A percentile compares a stretch with the other conserved stretches of the same genome.
Conservation (phyloP, 2,329 filamentous ascomycete species). For the Graphilbum ipis-grandicollis region DNA sequence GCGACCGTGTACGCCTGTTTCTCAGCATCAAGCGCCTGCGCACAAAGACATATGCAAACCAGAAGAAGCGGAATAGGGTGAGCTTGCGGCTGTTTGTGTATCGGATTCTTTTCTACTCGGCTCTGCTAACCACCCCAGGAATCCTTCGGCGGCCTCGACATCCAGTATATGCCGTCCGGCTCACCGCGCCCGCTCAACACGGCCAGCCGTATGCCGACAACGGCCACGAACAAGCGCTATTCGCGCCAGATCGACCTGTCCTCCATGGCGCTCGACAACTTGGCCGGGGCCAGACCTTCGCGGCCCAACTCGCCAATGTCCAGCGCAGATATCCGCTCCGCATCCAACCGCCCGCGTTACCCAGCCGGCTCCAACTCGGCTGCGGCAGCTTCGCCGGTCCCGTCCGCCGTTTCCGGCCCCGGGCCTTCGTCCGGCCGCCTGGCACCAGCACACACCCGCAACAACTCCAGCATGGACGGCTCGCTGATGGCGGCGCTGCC, state of each 20-base stretch:
- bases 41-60: slow-evolving; percentile 57
- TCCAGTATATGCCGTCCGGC: slow-evolving; percentile 40
- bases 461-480: slow-evolving; percentile 70
- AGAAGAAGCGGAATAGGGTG: slow-evolving; percentile 74
- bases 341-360: slow-evolving; percentile 36
- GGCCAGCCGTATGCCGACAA: slow-evolving; percentile 24
- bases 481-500: slow-evolving; percentile 76
- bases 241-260: slow-evolving; percentile 40
- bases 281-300: slow-evolving; percentile 37
- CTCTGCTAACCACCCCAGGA: slow-evolving; percentile 33
- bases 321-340: slow-evolving; percentile 18
- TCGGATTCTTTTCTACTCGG: neutral
- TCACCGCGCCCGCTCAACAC: slow-evolving; percentile 46
- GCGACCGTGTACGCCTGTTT: slow-evolving; percentile 83
- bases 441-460: slow-evolving; percentile 52
- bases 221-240: slow-evolving; percentile 41
- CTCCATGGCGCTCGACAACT: slow-evolving; percentile 21
- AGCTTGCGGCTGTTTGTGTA: neutral
- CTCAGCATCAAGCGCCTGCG: slow-evolving; percentile 70
- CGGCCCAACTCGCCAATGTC: slow-evolving; percentile 52
- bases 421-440: slow-evolving; percentile 44
- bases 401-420: slow-evolving; percentile 28
- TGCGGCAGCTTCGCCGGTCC: slow-evolving; percentile 9
- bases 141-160: slow-evolving; percentile 67
- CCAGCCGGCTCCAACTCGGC: slow-evolving; percentile 22